Base-by-base conservation (phyloP, 2,329 filamentous ascomycete species). In the Cercospora sojina region DNA sequence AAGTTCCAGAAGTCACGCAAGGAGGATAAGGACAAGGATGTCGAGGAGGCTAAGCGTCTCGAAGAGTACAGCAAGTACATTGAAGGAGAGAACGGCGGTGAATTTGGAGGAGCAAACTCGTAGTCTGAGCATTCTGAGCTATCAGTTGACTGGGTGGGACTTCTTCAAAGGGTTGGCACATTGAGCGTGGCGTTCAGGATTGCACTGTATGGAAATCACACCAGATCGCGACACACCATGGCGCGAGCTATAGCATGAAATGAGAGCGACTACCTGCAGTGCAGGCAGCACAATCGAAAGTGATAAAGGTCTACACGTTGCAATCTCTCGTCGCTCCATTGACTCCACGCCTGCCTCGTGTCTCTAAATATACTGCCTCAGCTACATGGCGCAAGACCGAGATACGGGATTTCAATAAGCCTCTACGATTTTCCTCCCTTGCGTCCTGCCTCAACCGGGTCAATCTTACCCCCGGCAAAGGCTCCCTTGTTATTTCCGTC, bases 1-100 rank as follows among this genome's bases (percentile, higher is more conserved):
- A 87, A 85, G 69, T 96, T 91, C 75, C 87, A 85, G 73, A 93
- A 90, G 80, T 88, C 77, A 67, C 77, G 79, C 58, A 82, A 81
- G 74, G 78, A 76, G 12, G 65, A 64, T 12, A 67, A 64, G 7
- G 68, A 72, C 25, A 67, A 71, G 16, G 70, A 64, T 6, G 70
- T 62, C 10, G 69, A 69, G 56, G 70, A 71, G 64, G 66, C 62
- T 20, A 66, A 68, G 65, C 64, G 73, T 6, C 53, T 74, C 47
- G 69, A 73, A 64, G 64, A 71, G 58, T 74, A 72, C 58, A 68
- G 67, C 58, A 68, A 69, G 41, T 71, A 68, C 64, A 71, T 74
- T 43, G 73, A 74, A 60, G 68, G 64, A 20, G 32, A 69, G 20
- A 29, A 49, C 35, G 59, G 27, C n/a, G 38, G 59, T 23, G 61